Evolutionary conservation across 2,329 filamentous ascomycete genomes (phyloP), one percentile per base, ranked within the genome.

Genomic region (Beauveria sp.): DNA sequence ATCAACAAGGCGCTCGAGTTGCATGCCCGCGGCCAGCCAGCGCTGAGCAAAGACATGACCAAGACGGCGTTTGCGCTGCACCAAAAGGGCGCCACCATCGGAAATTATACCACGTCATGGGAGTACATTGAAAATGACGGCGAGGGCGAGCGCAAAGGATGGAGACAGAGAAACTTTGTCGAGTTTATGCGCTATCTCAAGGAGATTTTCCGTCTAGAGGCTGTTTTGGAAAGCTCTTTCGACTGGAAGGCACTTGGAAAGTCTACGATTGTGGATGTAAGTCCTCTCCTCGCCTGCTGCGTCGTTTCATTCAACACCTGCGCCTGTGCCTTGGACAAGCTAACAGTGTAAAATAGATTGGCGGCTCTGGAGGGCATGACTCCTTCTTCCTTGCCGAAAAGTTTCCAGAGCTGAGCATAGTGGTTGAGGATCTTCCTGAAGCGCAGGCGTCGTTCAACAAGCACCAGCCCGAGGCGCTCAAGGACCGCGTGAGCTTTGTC

Each of bases 351-450:
- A 24, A 7, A 3, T 34, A 76, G 75, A 66, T 79, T 24, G 76
- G 77, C 9, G 77, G 77, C 22, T 78, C 76, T 5, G 73, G 68
- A 9, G 77, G 77, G 14, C 73, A 76, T 62, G 74, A 76, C 55
- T 67, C 71, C n/a, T 69, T 77, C 30, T 70, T 73, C 5, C 68
- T 80, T 3, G 77, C 77, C 7, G 68, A 71, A 24, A 67, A 73
- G 43, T 77, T 74, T 66, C 73, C 77, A 4, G 68, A 76, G 40
- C 71, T 80, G 46, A 70, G 64, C 28, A 71, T 79, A 61, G 70
- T 72, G 10, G 76, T 82, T 1, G 75, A 82, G 63, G 79, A 82
- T 63, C 70, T 80, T 16, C 68, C 72, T 10, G 67, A 75, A 30
- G 72, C 72, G 4, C 64, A 70, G 28, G 63, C 73, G 3, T 70